These are phyloP conservation scores for Fusarium sp. DNA, from an alignment of 2,329 filamentous ascomycete species.

Conservation along the genomic window DNA sequence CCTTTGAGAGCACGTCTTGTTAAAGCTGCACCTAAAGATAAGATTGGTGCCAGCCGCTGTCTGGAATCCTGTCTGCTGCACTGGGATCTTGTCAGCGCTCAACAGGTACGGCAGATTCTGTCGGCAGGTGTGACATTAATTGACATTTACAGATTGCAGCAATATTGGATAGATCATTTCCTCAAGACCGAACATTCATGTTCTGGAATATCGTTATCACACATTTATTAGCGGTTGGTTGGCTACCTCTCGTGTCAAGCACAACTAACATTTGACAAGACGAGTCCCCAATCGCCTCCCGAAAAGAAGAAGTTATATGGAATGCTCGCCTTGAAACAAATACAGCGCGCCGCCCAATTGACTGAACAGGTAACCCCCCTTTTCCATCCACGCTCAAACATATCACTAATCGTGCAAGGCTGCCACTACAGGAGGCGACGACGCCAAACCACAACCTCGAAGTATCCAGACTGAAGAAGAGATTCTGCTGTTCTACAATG, in stretches of 20 bases:
- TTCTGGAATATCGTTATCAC: conserved; percentile 69
- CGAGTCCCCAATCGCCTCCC: conserved; percentile 60
- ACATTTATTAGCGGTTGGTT: conserved; percentile 64
- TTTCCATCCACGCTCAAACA: neutral
- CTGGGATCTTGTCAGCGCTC: conserved; percentile 68
- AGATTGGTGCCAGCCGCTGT: conserved; percentile 57
- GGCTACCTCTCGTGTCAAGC: neutral
- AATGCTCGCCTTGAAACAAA: conserved; percentile 64
- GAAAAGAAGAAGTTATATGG: conserved; percentile 66
- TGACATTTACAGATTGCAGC: conserved; percentile 61
- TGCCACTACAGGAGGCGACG: conserved; percentile 32
- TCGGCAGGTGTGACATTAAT: neutral
- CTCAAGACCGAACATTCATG: conserved; percentile 61
- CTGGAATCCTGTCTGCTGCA: conserved; percentile 66
- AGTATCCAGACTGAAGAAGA: conserved; percentile 63
- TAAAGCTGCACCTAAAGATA: conserved; percentile 65
- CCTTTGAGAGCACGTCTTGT: conserved; percentile 63
- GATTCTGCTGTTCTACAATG: conserved; percentile 62
- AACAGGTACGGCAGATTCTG: conserved; percentile 59
- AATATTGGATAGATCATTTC: conserved; percentile 64
- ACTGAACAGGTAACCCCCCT: conserved; percentile 58
- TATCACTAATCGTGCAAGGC: conserved; percentile 31
- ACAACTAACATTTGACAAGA: conserved; percentile 54
- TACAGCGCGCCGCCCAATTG: conserved; percentile 62
- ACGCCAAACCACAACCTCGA: conserved; percentile 45